Percentiles rank a stretch among this genome's conserved stretches.
phyloP scores from a whole-genome alignment of 2,329 filamentous ascomycete species.

The Lasiodiplodia hormozganensis region DNA sequence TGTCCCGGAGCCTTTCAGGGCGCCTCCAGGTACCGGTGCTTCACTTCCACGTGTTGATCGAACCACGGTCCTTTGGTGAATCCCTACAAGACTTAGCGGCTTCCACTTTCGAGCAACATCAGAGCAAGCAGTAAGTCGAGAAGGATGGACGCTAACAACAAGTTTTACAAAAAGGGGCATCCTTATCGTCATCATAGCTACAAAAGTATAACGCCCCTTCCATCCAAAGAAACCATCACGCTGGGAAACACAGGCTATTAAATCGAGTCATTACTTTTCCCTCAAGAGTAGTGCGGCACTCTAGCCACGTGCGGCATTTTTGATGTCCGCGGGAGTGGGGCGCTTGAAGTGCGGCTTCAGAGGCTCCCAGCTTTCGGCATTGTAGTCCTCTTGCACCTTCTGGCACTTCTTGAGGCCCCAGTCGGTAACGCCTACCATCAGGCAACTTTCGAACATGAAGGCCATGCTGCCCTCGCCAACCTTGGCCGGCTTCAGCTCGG shows the following conservation, averaged over 20 bases:
- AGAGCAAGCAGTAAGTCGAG: background rate
- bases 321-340: conserved; percentile 5
- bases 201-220: background rate
- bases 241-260: background rate
- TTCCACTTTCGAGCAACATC: background rate
- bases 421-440: conserved; percentile 75
- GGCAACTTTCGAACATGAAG: conserved; percentile 71
- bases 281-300: too few species aligned
- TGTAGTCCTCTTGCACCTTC: conserved; percentile 77
- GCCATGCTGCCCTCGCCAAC: conserved; percentile 71
- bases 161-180: background rate
- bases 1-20: background rate
- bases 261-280: background rate
- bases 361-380: conserved; percentile 78
- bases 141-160: background rate
- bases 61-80: background rate
- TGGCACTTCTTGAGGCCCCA: conserved; percentile 74
- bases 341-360: conserved; percentile 54
- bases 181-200: background rate
- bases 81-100: background rate
- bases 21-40: background rate
- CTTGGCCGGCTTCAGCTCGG: conserved; percentile 62
- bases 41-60: background rate
- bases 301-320: background rate
- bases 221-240: background rate